Evolutionary conservation across 2,329 filamentous ascomycete species (phyloP), one percentile per base, ranked within the genome.

Genomic region (Colletotrichum tropicale): DNA sequence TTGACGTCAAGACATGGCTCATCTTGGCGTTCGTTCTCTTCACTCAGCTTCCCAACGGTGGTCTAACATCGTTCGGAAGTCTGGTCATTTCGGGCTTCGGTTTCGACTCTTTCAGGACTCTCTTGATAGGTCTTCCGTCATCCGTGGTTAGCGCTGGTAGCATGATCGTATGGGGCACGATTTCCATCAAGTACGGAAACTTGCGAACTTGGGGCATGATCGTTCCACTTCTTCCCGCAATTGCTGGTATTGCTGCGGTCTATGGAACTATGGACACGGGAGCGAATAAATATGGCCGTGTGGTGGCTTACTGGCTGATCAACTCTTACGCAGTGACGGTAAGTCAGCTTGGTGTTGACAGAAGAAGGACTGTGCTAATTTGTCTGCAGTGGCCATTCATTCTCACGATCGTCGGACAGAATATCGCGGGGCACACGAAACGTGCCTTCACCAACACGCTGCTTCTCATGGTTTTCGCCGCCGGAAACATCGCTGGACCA

Each of bases 121-220:
- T 79, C 4, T 66, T 80, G n/a, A 79, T 79, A 4, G 79, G 79
- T 4, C 68, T 79, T 18, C 77, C 79, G 3, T 79, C 78, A 3
- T 79, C 78, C n/a, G 76, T 80, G 34, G 79, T 80, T 5, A 78
- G 77, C 30, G 78, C 79, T 6, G 79, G 78, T 26, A 80, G 78
- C 55, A 80, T 80, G 75, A 76, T 80, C 21, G 66, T 78, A 21
- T 81, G 79, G 79, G 79, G 78, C 30, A 75, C 74, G 13, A 77
- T 80, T n/a, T 80, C 77, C 10, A 70, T 79, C 56, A 77, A 79
- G 71, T 76, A 80, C 61, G 78, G 77, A 48, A 79, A 80, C 30
- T 71, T 80, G 38, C 77, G 80, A 28, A 81, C 79, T 4, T 77
- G 75, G 70, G 80, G 80, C 30, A 81, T 81, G 80, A 78, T 80